A percentile compares a stretch with the other conserved stretches of the same genome.
Conservation (phyloP, 2,329 filamentous ascomycete species). For the Apiospora phragmitis region DNA sequence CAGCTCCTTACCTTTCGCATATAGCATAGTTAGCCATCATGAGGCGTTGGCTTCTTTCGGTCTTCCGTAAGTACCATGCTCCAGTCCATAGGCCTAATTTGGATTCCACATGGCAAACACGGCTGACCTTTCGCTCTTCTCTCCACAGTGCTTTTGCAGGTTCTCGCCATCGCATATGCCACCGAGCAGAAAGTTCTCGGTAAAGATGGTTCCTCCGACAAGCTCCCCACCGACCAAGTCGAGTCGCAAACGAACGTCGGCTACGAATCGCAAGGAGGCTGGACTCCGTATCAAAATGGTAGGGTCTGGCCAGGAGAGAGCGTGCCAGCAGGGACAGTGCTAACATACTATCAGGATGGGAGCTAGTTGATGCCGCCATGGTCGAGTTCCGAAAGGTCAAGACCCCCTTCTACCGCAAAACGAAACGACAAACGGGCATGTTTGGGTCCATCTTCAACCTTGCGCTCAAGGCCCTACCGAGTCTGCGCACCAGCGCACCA, state of each 20-base stretch:
- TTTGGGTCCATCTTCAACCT: slow-evolving; percentile 46
- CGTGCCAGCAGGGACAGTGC: background rate
- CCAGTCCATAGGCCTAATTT: background rate
- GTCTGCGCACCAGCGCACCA: slow-evolving; percentile 48
- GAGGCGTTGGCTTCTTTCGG: slow-evolving; percentile 32
- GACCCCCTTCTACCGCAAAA: slow-evolving; percentile 42
- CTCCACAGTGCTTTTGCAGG: slow-evolving; percentile 32
- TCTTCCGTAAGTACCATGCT: slow-evolving; percentile 28
- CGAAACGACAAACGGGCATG: slow-evolving; percentile 44
- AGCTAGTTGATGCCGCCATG: slow-evolving; percentile 54
- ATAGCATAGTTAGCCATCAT: slow-evolving; percentile 31
- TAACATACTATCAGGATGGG: slow-evolving; percentile 40
- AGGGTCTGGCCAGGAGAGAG: slow-evolving; percentile 15
- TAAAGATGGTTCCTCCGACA: slow-evolving; percentile 19
- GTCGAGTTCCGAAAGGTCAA: slow-evolving; percentile 52
- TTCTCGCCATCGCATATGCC: slow-evolving; percentile 23
- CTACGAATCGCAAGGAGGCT: slow-evolving; percentile 25
- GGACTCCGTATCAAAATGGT: slow-evolving; percentile 35
- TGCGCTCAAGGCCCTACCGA: slow-evolving; percentile 50
- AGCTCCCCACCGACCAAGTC: slow-evolving; percentile 22
- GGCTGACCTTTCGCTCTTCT: slow-evolving; percentile 9
- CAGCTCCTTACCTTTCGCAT: slow-evolving; percentile 27
- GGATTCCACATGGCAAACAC: background rate
- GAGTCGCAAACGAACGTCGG: slow-evolving; percentile 27
- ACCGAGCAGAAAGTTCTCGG: slow-evolving; percentile 31